These are phyloP conservation scores for Fusarium virguliforme DNA, from an alignment of 2,329 filamentous ascomycete genomes.

Conservation along the genomic window DNA sequence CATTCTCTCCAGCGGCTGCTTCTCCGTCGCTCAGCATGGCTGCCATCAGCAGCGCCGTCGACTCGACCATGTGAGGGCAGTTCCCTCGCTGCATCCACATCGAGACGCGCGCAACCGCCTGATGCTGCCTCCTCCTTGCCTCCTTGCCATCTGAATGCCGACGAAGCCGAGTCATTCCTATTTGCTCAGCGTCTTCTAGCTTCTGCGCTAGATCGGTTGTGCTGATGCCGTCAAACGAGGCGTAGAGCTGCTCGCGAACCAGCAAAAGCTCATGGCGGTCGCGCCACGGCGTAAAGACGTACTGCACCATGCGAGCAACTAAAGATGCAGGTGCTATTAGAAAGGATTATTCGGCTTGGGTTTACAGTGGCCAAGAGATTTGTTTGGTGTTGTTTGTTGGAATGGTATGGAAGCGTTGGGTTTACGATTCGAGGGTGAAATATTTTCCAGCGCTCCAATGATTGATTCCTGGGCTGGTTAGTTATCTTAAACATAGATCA, in stretches of 20 bases:
- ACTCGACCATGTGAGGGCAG: slow-evolving; percentile 85
- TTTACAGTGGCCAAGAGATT: no score
- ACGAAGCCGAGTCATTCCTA: not conserved
- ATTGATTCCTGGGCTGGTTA: no score
- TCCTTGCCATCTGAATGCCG: slow-evolving; percentile 27
- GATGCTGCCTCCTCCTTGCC: slow-evolving; percentile 56
- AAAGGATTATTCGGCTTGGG: not conserved
- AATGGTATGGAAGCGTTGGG: not conserved
- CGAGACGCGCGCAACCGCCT: slow-evolving; percentile 71
- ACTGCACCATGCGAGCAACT: slow-evolving; percentile 72
- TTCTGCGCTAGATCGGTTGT: slow-evolving; percentile 20
- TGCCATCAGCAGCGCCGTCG: slow-evolving; percentile 80
- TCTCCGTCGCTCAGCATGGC: slow-evolving; percentile 76
- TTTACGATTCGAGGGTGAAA: slow-evolving; percentile 23
- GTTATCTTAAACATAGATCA: no score
- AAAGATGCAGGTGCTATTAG: not conserved
- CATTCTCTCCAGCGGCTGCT: slow-evolving; percentile 50
- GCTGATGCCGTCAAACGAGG: slow-evolving; percentile 32
- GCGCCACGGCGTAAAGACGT: slow-evolving; percentile 83
- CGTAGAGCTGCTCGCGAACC: slow-evolving; percentile 77
- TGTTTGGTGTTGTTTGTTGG: not conserved
- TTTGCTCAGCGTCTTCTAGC: not conserved
- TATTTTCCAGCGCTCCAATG: slow-evolving; percentile 22
- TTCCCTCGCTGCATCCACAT: slow-evolving; percentile 82
- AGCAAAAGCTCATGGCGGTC: slow-evolving; percentile 75